Conservation (phyloP, 768 basidiomycete genomes). For the Trametes maxima region DNA sequence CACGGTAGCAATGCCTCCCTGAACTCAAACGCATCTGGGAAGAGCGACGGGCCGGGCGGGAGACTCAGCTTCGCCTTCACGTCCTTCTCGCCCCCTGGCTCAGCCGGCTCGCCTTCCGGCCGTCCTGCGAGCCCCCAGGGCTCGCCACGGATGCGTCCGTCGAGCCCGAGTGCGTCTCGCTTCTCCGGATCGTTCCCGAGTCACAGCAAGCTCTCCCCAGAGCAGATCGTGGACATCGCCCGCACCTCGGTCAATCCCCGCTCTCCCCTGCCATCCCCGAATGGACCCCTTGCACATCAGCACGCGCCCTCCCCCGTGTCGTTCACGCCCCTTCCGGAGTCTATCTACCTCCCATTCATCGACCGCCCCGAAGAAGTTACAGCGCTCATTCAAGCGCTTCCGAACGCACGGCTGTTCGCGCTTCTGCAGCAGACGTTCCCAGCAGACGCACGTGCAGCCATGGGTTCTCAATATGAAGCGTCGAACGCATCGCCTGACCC, state of each 20-base stretch:
- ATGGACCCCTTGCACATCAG: constrained; percentile 35
- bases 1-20: constrained; percentile 35
- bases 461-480: constrained; percentile 29
- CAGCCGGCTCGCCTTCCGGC: constrained; percentile 14
- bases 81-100: constrained; percentile 50
- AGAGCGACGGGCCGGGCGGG: constrained; percentile 29
- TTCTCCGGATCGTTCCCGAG: constrained; percentile 31
- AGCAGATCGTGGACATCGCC: constrained; percentile 76
- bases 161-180: constrained; percentile 50
- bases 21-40: constrained; percentile 32
- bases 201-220: constrained; percentile 61
- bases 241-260: constrained; percentile 54
- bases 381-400: constrained; percentile 62
- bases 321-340: constrained; percentile 75
- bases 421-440: constrained; percentile 75
- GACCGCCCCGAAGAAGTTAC: constrained; percentile 79
- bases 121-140: constrained; percentile 36
- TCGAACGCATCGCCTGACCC: constrained; percentile 49
- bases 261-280: constrained; percentile 32
- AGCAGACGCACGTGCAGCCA: constrained; percentile 31
- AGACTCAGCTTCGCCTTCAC: constrained; percentile 68
- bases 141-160: constrained; percentile 38
- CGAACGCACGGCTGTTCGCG: constrained; percentile 70
- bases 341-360: constrained; percentile 84
- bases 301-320: constrained; percentile 46